Evolutionary conservation across 2,329 filamentous ascomycete genomes (phyloP), one percentile per base, ranked within the genome.

Genomic region (Xylariomycetidae sp.): DNA sequence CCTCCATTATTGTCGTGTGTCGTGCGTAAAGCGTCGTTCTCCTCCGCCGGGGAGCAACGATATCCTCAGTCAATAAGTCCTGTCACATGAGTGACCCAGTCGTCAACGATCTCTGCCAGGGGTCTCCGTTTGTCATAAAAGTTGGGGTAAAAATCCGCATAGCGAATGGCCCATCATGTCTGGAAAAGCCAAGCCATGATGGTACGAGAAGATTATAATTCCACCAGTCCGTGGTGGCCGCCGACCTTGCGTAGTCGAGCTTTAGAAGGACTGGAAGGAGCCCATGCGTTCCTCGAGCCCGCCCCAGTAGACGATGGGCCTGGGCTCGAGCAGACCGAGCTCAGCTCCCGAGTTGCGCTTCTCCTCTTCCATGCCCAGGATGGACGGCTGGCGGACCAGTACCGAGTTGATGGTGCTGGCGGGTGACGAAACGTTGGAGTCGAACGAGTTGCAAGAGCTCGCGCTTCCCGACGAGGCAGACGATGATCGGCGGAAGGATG

Each of bases 301-400:
- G 43, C 71, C 73, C 69, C 75, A 80, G 58, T 77, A 79, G 33
- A 78, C 72, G 22, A 78, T 65, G 9, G 76, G 76, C 26, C 76
- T 60, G 2, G 76, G 76, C 57, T 81, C 76, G 17, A 81, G 65
- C 13, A 81, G 61, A 45, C 62, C 64, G 7, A 79, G 61, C 47
- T 74, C 73, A 32, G 60, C 61, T 8, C 65, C 64, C 34, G 74
- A 76, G 45, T 57, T 65, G 47, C 58, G 61, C 43, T 66, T 68
- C 57, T 79, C 75, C 48, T 74, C 72, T 47, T 78, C 72, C 40
- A 76, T 58, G 47, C 70, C 64, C n/a, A 71, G 51, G 42, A 76
- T 67, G 13, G 70, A 75, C 10, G 72, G 70, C 45, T 74, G 73
- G n/a, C 68, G 63, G 46, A 70, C 66, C 39, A 79, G 68, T 52